These are phyloP conservation scores for Ajuga chamaepitys DNA, from an alignment of 257 asterid species.

Conservation along the genomic window DNA sequence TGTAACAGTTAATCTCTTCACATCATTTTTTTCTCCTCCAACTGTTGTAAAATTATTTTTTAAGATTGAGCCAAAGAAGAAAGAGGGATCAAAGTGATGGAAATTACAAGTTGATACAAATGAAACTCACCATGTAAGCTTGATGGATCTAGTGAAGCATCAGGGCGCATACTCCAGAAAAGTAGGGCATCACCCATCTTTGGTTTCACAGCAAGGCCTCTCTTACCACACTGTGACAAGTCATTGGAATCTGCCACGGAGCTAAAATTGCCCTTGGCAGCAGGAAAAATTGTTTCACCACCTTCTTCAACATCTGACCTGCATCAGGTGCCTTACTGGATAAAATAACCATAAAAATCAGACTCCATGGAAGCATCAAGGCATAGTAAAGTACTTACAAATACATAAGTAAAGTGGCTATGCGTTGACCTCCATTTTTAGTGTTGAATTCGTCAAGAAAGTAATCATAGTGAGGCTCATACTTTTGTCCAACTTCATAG, in stretches of 20 bases:
- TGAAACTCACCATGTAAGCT: constrained; percentile 75
- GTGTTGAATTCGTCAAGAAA: constrained; percentile 75
- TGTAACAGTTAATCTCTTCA: not conserved
- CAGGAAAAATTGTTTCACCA: constrained; percentile 89
- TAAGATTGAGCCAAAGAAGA: not conserved
- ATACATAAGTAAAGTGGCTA: constrained; percentile 87
- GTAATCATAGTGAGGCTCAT: constrained; percentile 84
- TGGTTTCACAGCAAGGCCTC: constrained; percentile 74
- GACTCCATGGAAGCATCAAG: not conserved
- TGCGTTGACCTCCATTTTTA: constrained; percentile 85
- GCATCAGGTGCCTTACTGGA: constrained; percentile 20
- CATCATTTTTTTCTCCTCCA: not conserved
- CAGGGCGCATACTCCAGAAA: constrained; percentile 94
- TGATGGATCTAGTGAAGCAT: constrained; percentile 67
- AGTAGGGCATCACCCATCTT: constrained; percentile 76
- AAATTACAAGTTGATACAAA: constrained; percentile 1
- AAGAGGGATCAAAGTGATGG: not conserved
- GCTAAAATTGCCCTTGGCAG: constrained; percentile 67
- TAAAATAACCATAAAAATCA: not conserved
- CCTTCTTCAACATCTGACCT: constrained; percentile 99
- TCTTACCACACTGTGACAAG: constrained; percentile 67
- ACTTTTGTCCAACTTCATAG: constrained; percentile 87
- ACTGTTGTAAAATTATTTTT: not conserved
- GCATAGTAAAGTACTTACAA: constrained; percentile 41
- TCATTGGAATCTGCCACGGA: constrained; percentile 50